Conservation (phyloP, 225 moss, liverwort and hornwort genomes). For the Polytrichum formosum region DNA sequence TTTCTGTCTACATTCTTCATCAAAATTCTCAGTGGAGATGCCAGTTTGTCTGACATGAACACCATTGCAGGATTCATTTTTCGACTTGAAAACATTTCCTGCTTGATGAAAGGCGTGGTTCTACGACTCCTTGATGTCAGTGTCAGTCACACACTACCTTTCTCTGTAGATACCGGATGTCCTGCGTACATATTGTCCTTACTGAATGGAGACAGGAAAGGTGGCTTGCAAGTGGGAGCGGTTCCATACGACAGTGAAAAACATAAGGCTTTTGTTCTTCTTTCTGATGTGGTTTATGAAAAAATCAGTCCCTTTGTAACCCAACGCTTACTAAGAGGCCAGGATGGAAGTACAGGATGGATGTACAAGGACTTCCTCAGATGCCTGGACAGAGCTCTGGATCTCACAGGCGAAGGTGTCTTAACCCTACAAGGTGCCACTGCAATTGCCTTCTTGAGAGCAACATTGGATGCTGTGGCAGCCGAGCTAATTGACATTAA, state of each 20-base stretch:
- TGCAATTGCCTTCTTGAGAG: slow-evolving; percentile 40
- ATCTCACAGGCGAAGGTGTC: slow-evolving; percentile 26
- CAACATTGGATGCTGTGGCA: slow-evolving; percentile 41
- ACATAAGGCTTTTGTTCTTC: slow-evolving; percentile 28
- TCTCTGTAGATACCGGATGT: slow-evolving; percentile 29
- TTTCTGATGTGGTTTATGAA: slow-evolving; percentile 43
- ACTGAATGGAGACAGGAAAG: slow-evolving; percentile 10
- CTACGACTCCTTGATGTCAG: slow-evolving; percentile 31
- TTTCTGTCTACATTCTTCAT: slow-evolving; percentile 45
- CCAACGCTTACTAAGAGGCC: slow-evolving; percentile 24
- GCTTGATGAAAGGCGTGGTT: slow-evolving; percentile 45
- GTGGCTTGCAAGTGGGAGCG: slow-evolving; percentile 24
- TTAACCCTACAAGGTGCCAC: slow-evolving; percentile 27
- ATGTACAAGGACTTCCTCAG: slow-evolving; percentile 19
- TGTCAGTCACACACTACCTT: slow-evolving; percentile 19
- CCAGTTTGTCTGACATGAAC: slow-evolving; percentile 34
- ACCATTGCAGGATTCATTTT: slow-evolving; percentile 40
- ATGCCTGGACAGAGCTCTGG: slow-evolving; percentile 29
- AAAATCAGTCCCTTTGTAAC: slow-evolving; percentile 19
- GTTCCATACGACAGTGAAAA: slow-evolving; percentile 16
- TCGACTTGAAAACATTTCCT: slow-evolving; percentile 16
- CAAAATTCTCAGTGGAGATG: slow-evolving; percentile 35
- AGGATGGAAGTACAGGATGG: slow-evolving; percentile 36
- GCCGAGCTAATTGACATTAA: slow-evolving; percentile 21
- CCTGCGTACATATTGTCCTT: slow-evolving; percentile 44